Base-by-base conservation (phyloP, 805 yeast species). In the Yamadazyma philogaea region DNA sequence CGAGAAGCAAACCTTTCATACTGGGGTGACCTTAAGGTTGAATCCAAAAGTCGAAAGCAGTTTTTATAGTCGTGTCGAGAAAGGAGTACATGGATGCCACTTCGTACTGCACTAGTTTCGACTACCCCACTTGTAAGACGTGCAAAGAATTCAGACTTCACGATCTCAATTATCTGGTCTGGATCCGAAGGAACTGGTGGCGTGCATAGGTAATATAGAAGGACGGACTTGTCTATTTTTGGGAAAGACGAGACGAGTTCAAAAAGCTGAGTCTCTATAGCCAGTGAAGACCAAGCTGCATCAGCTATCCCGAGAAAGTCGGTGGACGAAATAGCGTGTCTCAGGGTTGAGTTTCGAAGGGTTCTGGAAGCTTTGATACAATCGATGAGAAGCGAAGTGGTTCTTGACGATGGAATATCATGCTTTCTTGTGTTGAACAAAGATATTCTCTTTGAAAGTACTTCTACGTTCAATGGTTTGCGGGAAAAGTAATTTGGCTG, bases 391-490 rank as follows among this genome's bases (percentile, higher is more conserved):
- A 51, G 4, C 3, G 27, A 28, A 7, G 33, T 12, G 6, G 28
- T 11, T 28, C n/a, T 38, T 4, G 42, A 16, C 8, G 6, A 7
- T 3, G 42, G 31, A 12, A 31, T 15, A 5, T 15, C 8, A 16
- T 14, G 17, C 10, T n/a, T 24, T 3, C 12, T 24, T 6, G 34
- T 12, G 7, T 26, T 16, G 36, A 33, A 33, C 11, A 11, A 11
- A 24, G 12, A n/a, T 11, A 40, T 28, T 30, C 65, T 46, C 14
- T 48, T 49, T n/a, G 39, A 16, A 36, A 49, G 59, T 6, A 57
- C 56, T 40, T 61, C 64, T 42, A 51, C 54, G 39, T 57, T 63
- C n/a, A 61, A 47, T 6, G 66, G 66, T 5, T 19, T 14, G 11
- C 40, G 35, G 17, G 39, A 37, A 22, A 41, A 41, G 26, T 32